These are phyloP conservation scores for Coprinopsis marcescibilis DNA, from an alignment of 768 basidiomycete genomes.

Conservation along the genomic window DNA sequence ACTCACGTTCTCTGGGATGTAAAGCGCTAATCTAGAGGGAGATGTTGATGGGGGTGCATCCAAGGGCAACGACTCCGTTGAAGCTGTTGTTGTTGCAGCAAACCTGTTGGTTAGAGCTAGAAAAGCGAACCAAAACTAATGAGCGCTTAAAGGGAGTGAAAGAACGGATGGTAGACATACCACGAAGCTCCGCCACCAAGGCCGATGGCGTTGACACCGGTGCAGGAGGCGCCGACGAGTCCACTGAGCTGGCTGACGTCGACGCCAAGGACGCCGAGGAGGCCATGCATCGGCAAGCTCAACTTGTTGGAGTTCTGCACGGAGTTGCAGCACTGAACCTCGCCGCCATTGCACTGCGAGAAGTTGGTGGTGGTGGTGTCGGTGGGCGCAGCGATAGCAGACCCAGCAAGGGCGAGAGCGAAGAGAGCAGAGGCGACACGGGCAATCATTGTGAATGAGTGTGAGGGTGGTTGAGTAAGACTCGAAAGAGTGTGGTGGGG, in stretches of 20 bases:
- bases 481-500: too few species aligned
- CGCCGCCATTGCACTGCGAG: not conserved
- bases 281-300: not conserved
- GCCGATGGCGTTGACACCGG: slow-evolving; percentile 18
- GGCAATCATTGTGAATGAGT: slow-evolving; percentile 6
- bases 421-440: not conserved
- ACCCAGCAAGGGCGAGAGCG: not conserved
- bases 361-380: not conserved
- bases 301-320: not conserved
- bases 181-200: slow-evolving; percentile 18
- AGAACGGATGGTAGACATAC: slow-evolving; percentile 10
- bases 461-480: too few species aligned
- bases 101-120: slow-evolving; percentile 21
- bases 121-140: not conserved
- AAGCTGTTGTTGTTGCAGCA: slow-evolving; percentile 27
- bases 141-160: not conserved
- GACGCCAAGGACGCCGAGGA: slow-evolving; percentile 13
- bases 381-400: not conserved
- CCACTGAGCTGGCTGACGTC: slow-evolving; percentile 10
- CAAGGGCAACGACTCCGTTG: slow-evolving; percentile 24
- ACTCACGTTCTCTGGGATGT: too few species aligned
- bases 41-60: slow-evolving; percentile 26
- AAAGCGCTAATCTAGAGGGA: slow-evolving; percentile 20
- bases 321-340: slow-evolving; percentile 4
- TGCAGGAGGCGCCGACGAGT: slow-evolving; percentile 19